These are phyloP conservation scores for Raphanus sativus DNA, from an alignment of 345 rosid genomes.

Conservation along the genomic window DNA sequence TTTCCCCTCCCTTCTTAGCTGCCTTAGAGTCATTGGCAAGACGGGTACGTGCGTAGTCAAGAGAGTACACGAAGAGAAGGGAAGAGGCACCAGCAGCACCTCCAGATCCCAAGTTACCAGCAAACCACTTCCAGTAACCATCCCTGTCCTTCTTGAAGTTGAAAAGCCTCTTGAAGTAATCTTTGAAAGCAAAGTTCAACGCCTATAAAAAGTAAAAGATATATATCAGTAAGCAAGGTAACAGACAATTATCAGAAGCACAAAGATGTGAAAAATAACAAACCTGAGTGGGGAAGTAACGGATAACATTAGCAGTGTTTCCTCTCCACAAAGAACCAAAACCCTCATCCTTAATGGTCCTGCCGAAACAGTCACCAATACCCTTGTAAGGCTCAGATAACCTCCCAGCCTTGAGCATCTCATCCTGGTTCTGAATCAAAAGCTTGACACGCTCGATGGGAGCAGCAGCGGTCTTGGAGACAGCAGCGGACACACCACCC, in stretches of 20 bases:
- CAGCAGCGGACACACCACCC: constrained; percentile 93
- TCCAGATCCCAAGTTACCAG: constrained; percentile 85
- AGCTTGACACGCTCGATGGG: constrained; percentile 93
- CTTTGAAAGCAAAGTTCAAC: constrained; percentile 91
- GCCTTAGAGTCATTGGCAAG: constrained; percentile 89
- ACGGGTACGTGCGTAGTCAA: constrained; percentile 89
- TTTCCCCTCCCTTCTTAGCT: constrained; percentile 82
- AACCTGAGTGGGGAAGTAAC: constrained; percentile 93
- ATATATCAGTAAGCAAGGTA: too few species aligned
- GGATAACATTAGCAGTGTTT: constrained; percentile 85
- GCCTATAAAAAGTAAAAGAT: constrained; percentile 45
- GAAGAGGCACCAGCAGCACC: constrained; percentile 94
- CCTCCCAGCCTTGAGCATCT: constrained; percentile 79
- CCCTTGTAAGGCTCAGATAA: constrained; percentile 89
- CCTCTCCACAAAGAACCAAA: constrained; percentile 74
- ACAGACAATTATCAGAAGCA: not conserved
- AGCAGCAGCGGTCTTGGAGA: constrained; percentile 86
- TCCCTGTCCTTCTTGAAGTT: constrained; percentile 90
- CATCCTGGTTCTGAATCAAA: constrained; percentile 85
- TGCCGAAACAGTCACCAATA: constrained; percentile 71
- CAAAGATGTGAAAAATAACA: not conserved
- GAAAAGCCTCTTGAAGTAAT: constrained; percentile 84
- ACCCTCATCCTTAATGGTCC: constrained; percentile 73
- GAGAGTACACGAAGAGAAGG: constrained; percentile 78
- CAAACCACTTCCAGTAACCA: constrained; percentile 96